Conservation (phyloP, 495 filamentous ascomycete species). For the Amphirosellinia nigrospora region DNA sequence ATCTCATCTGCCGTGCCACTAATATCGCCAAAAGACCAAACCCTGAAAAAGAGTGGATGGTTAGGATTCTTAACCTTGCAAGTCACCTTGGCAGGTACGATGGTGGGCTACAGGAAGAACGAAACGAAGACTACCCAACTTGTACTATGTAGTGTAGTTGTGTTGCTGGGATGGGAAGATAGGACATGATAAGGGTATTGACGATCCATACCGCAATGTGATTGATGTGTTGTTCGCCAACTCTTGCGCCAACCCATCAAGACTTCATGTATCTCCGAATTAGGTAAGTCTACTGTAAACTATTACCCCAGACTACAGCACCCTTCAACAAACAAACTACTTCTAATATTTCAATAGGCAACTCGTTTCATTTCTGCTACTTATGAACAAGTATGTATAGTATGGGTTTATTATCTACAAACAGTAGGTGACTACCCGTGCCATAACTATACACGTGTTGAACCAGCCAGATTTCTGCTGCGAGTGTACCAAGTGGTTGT, state of each 20-base stretch:
- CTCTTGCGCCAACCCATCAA: constrained; percentile 1
- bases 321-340: background rate
- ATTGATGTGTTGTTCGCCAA: constrained; percentile 14
- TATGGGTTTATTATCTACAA: background rate
- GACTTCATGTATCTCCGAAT: background rate
- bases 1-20: constrained; percentile 26
- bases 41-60: background rate
- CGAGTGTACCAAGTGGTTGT: too few species aligned
- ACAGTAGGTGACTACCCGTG: too few species aligned
- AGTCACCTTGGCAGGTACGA: background rate
- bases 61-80: constrained; percentile 19
- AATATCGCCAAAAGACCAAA: constrained; percentile 6
- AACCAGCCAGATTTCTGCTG: background rate
- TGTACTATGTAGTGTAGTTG: background rate
- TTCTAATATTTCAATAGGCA: background rate
- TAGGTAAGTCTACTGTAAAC: background rate
- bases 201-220: background rate
- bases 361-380: background rate
- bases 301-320: background rate
- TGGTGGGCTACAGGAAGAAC: background rate
- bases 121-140: background rate
- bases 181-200: constrained; percentile 7
- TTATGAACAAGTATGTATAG: too few species aligned
- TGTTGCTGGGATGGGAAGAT: background rate
- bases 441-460: background rate